Percentiles rank a stretch among this genome's conserved stretches.
These are phyloP conservation scores for Gossypium aridum DNA, from an alignment of 441 rosid species.

Conservation along the genomic window DNA sequence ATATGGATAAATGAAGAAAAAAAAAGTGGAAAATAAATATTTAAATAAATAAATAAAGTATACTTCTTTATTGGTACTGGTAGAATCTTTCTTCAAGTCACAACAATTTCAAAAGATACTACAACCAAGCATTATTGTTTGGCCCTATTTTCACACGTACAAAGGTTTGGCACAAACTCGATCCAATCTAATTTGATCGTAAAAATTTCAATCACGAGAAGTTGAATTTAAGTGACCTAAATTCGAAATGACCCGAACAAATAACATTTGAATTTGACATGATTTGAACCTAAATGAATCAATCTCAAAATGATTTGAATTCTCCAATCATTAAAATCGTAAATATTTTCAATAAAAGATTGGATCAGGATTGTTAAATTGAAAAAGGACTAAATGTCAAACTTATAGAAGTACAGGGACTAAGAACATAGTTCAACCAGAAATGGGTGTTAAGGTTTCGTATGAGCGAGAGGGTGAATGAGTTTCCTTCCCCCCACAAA, in stretches of 20 bases:
- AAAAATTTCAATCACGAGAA: too few relatives aligned
- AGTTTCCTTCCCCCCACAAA: not conserved
- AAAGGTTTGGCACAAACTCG: not conserved
- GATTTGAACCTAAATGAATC: too few relatives aligned
- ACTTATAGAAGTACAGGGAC: too few relatives aligned
- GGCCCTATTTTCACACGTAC: not conserved
- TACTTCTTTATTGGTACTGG: not conserved
- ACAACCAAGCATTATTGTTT: not conserved
- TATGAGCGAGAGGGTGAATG: not conserved
- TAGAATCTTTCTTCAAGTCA: not conserved
- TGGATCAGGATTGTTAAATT: too few relatives aligned
- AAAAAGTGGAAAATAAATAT: not conserved
- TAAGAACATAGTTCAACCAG: not conserved
- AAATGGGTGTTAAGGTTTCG: not conserved
- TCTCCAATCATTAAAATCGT: too few relatives aligned
- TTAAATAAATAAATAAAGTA: not conserved
- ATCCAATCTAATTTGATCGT: too few relatives aligned
- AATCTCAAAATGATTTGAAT: too few relatives aligned
- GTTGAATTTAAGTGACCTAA: not conserved
- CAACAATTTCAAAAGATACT: not conserved
- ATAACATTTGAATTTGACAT: too few relatives aligned
- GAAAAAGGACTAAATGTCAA: too few relatives aligned
- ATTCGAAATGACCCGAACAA: too few relatives aligned
- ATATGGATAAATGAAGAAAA: not conserved
- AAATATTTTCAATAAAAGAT: too few relatives aligned